Evolutionary conservation across 371 early-diverging fungal species (phyloP), one percentile per base, ranked within the genome.

Genomic region (Lichtheimia ramosa): DNA sequence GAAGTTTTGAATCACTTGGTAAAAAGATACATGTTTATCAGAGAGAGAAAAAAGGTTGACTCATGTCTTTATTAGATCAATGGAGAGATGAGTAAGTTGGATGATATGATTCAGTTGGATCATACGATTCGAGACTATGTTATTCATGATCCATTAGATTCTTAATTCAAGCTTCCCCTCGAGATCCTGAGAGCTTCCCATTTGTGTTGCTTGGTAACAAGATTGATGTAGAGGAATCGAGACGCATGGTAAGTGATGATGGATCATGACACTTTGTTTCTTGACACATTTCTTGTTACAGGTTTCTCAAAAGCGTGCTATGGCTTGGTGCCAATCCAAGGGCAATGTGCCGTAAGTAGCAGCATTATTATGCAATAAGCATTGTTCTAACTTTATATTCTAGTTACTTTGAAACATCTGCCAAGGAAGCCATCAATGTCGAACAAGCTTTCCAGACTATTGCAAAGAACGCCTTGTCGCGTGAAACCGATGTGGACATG

Each of bases 151-250:
- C 10, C 34, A 34, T 34, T 8, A 34, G 34, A 77, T 98, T 98
- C 65, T 74, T 97, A 68, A 87, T 96, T 27, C 96, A 98, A 74
- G 92, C 95, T 23, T 90, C 89, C 51, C 96, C 98, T 42, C 78
- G 93, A 52, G 96, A 96, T 59, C 95, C 98, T 5, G 95, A 97
- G 60, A 94, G 92, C 82, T 97, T 98, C 75, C 97, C 98, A 41
- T 98, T 98, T 81, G 95, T 98, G 28, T 91, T 97, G 13, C 75
- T 98, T 18, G 99, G 99, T 61, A 99, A 99, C 81, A 99, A 99
- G 83, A 88, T 96, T 49, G 99, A 99, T 74, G 74, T 96, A 62
- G 95, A 96, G 65, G 97, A 97, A 59, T 83, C 84, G 34, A 93
- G 89, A 83, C 87, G 98, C 58, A 92, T 90, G 83, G 94, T 94